These are phyloP conservation scores for Delphinella strobiligena DNA, from an alignment of 2,329 filamentous ascomycete genomes.

Conservation along the genomic window DNA sequence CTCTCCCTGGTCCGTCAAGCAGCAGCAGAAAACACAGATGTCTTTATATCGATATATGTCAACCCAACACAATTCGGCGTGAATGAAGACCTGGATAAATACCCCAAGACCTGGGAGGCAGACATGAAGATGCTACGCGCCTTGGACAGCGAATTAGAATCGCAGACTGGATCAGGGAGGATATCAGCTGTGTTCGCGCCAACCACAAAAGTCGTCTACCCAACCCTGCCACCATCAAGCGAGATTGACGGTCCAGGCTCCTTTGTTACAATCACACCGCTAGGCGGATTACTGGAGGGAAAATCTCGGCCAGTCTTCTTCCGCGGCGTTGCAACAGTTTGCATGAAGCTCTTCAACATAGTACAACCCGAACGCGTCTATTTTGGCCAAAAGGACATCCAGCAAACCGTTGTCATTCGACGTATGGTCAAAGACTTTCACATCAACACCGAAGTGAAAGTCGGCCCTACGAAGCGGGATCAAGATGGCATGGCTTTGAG, in stretches of 20 bases:
- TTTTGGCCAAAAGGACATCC: slow-evolving; percentile 96
- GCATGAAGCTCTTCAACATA: slow-evolving; percentile 86
- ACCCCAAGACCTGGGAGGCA: slow-evolving; percentile 77
- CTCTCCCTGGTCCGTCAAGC: slow-evolving; percentile 74
- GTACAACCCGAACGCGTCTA: slow-evolving; percentile 68
- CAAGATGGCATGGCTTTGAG: slow-evolving; percentile 77
- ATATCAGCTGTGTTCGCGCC: slow-evolving; percentile 81
- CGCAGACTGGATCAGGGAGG: slow-evolving; percentile 42
- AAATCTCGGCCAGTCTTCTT: slow-evolving; percentile 86
- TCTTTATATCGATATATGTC: slow-evolving; percentile 87
- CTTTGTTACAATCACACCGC: slow-evolving; percentile 82
- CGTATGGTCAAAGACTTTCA: slow-evolving; percentile 82
- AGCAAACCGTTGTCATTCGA: slow-evolving; percentile 84
- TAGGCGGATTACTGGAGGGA: slow-evolving; percentile 73
- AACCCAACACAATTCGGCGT: slow-evolving; percentile 95
- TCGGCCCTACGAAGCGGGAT: slow-evolving; percentile 67
- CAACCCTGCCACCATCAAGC: slow-evolving; percentile 61
- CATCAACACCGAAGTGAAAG: slow-evolving; percentile 59
- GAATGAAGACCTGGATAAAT: slow-evolving; percentile 75
- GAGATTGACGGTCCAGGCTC: slow-evolving; percentile 66
- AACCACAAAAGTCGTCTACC: slow-evolving; percentile 75
- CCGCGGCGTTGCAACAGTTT: slow-evolving; percentile 87
- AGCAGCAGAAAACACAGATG: slow-evolving; percentile 69
- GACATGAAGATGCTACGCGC: slow-evolving; percentile 57
- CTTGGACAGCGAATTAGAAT: slow-evolving; percentile 57